phyloP scores from a whole-genome alignment of 2,329 filamentous ascomycete genomes.

The Emericellopsis atlantica region DNA sequence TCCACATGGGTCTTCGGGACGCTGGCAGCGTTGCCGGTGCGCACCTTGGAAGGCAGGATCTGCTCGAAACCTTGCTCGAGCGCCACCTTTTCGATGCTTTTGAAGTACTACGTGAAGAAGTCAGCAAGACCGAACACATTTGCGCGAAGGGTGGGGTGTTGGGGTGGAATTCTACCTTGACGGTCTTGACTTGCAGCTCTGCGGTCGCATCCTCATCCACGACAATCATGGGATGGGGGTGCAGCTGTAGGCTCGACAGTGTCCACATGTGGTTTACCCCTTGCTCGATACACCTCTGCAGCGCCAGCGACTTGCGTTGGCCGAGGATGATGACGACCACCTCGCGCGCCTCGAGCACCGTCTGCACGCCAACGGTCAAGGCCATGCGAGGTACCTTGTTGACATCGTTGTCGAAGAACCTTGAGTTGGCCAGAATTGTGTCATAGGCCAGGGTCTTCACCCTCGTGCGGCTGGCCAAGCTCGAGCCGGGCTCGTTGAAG shows the following conservation, averaged over 20 bases:
- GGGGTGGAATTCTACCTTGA: constrained; percentile 31
- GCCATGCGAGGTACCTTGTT: constrained; percentile 68
- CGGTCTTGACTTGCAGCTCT: constrained; percentile 62
- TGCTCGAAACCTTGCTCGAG: constrained; percentile 43
- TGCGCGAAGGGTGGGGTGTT: neutral
- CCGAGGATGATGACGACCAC: constrained; percentile 75
- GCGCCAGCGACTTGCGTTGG: constrained; percentile 65
- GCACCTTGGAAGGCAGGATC: constrained; percentile 41
- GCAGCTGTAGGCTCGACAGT: constrained; percentile 66
- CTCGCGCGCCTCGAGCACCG: constrained; percentile 68
- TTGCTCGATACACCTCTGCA: constrained; percentile 71
- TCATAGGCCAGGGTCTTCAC: constrained; percentile 83
- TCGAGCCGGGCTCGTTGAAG: constrained; percentile 82
- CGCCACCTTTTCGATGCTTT: constrained; percentile 56
- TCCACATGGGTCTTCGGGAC: constrained; percentile 26
- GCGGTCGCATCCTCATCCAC: constrained; percentile 71
- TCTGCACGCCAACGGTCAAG: constrained; percentile 74
- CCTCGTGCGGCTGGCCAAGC: constrained; percentile 62
- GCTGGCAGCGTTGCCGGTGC: constrained; percentile 31
- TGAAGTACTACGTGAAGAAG: constrained; percentile 43
- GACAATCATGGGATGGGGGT: constrained; percentile 71
- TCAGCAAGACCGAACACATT: neutral
- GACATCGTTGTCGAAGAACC: constrained; percentile 70
- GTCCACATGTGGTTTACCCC: constrained; percentile 90
- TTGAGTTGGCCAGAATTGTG: constrained; percentile 73